Conservation (phyloP, 495 filamentous ascomycete species). For the Aspergillus sclerotiicarbonarius region DNA sequence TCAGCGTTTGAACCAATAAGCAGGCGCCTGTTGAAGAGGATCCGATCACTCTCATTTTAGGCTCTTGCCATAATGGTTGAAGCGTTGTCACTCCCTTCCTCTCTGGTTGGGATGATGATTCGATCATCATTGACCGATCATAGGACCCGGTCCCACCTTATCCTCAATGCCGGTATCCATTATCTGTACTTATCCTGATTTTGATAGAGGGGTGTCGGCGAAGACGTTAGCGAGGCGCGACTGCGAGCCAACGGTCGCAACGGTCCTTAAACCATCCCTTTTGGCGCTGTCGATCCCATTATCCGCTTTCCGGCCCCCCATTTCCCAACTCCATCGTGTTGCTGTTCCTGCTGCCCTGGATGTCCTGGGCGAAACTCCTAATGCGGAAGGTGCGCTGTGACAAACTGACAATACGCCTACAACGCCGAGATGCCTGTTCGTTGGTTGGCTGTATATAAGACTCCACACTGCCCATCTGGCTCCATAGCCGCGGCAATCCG, state of each 20-base stretch:
- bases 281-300: slow-evolving; percentile 21
- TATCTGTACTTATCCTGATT: neutral
- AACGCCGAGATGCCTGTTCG: neutral
- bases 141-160: slow-evolving; percentile 9
- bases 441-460: neutral
- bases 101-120: slow-evolving; percentile 30
- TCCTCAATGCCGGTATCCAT: neutral
- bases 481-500: neutral
- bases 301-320: slow-evolving; percentile 16
- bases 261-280: slow-evolving; percentile 17
- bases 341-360: slow-evolving; percentile 7
- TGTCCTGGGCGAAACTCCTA: neutral
- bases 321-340: slow-evolving; percentile 12
- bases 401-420: neutral
- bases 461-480: neutral
- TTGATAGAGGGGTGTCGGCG: neutral
- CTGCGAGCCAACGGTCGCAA: slow-evolving; percentile 15
- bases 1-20: slow-evolving; percentile 1
- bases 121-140: slow-evolving; percentile 35
- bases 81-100: slow-evolving; percentile 26
- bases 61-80: slow-evolving; percentile 34
- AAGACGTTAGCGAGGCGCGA: slow-evolving; percentile 6
- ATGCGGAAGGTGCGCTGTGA: neutral
- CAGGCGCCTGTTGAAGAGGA: slow-evolving; percentile 22
- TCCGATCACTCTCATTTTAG: slow-evolving; percentile 31